These are phyloP conservation scores for Kurtzmaniella fragi DNA, from an alignment of 805 yeast species.

Conservation along the genomic window DNA sequence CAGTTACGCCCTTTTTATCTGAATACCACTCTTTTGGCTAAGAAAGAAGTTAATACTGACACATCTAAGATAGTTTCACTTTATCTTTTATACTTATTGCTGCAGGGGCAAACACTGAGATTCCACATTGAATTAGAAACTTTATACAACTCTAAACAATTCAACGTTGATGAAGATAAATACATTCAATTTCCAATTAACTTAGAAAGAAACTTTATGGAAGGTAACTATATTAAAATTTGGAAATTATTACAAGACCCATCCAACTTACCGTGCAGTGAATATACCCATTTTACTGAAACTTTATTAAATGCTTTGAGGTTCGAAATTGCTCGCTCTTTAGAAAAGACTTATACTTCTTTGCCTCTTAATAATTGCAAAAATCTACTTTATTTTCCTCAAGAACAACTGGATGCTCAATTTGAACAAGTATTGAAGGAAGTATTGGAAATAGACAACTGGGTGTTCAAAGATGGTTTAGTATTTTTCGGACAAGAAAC, in stretches of 20 bases:
- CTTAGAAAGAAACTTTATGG: slow-evolving; percentile 91
- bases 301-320: slow-evolving; percentile 76
- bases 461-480: slow-evolving; percentile 28
- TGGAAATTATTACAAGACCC: slow-evolving; percentile 67
- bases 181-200: slow-evolving; percentile 80
- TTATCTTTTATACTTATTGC: slow-evolving; percentile 67
- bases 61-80: slow-evolving; percentile 66
- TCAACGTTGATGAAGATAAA: slow-evolving; percentile 58
- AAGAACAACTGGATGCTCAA: slow-evolving; percentile 30
- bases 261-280: slow-evolving; percentile 57
- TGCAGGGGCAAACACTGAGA: slow-evolving; percentile 78
- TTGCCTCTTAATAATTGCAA: slow-evolving; percentile 83
- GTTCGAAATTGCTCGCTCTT: slow-evolving; percentile 76
- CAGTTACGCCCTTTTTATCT: slow-evolving; percentile 78
- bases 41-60: slow-evolving; percentile 26
- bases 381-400: slow-evolving; percentile 65
- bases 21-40: slow-evolving; percentile 19
- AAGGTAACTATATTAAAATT: slow-evolving; percentile 91
- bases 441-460: slow-evolving; percentile 30
- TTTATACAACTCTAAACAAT: slow-evolving; percentile 47
- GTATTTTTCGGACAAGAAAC: slow-evolving; percentile 45
- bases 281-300: slow-evolving; percentile 72
- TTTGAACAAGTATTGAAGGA: slow-evolving; percentile 26
- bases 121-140: slow-evolving; percentile 88
- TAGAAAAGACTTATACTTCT: slow-evolving; percentile 70